Percentiles rank a stretch among this genome's conserved stretches.
Evolutionary conservation across 306 rosid genomes (phyloP).

Genomic region (Citrullus colocynthis): DNA sequence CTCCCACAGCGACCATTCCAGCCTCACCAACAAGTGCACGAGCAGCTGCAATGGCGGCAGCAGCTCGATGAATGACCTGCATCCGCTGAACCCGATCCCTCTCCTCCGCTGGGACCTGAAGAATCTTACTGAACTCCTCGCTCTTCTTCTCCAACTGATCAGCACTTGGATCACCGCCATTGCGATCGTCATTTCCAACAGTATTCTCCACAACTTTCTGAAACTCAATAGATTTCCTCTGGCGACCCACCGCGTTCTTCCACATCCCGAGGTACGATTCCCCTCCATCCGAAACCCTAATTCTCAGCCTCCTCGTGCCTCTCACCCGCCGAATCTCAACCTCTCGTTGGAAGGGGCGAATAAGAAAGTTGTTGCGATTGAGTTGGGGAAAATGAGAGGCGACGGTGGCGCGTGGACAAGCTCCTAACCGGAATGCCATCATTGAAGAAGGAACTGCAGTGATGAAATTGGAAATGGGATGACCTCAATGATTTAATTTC

Average conservation of each 20-base stretch:
- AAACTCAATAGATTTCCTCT: conserved; percentile 38
- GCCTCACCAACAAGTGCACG: conserved; percentile 30
- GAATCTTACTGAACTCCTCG: conserved; percentile 59
- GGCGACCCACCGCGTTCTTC: conserved; percentile 61
- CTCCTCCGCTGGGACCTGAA: conserved; percentile 55
- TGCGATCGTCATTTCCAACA: neutral
- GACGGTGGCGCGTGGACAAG: conserved; percentile 15
- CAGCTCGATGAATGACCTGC: conserved; percentile 86
- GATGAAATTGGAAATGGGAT: neutral
- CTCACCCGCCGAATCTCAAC: neutral
- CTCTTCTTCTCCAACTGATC: conserved; percentile 50
- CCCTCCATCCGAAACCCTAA: conserved; percentile 18
- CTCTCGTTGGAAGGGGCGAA: neutral
- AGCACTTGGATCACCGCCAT: neutral
- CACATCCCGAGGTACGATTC: conserved; percentile 76
- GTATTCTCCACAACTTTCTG: conserved; percentile 29
- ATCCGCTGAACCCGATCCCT: conserved; percentile 67
- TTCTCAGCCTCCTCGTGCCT: conserved; percentile 10
- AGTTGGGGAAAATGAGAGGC: neutral
- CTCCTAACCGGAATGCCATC: conserved; percentile 43
- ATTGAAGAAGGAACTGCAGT: neutral
- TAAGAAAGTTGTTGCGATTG: neutral
- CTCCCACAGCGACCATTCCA: neutral
- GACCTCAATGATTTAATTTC: neutral
- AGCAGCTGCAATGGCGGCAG: conserved; percentile 84